Conservation (phyloP, 176 grass and related monocot species). For the Eremochloa ophiuroides region DNA sequence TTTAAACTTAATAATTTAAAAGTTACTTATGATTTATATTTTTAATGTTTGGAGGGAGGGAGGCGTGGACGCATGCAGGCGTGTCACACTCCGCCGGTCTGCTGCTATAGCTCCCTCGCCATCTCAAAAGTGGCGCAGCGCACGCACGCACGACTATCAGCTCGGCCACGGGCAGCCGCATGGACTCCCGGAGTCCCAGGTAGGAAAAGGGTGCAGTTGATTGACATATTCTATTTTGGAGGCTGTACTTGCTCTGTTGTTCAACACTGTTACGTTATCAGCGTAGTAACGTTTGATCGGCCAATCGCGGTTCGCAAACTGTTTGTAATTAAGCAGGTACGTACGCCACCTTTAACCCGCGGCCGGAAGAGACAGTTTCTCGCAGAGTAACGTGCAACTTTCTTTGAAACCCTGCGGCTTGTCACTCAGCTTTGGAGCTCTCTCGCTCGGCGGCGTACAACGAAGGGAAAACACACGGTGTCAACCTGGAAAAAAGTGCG, state of each 20-base stretch:
- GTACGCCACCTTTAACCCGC: not conserved
- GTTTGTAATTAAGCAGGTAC: not conserved
- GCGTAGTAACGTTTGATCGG: not conserved
- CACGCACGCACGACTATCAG: not conserved
- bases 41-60: no score
- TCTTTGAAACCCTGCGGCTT: not conserved
- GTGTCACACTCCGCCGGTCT: not conserved
- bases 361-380: not conserved
- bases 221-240: not conserved
- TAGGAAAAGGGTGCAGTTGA: not conserved
- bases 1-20: no score
- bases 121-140: conserved; percentile 1
- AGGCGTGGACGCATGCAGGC: not conserved
- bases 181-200: not conserved
- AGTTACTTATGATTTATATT: no score
- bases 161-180: conserved; percentile 3
- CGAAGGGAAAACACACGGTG: no score
- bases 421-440: not conserved
- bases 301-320: not conserved
- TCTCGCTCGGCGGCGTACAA: not conserved
- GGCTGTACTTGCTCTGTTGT: not conserved
- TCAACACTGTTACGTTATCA: not conserved
- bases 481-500: not conserved
- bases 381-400: not conserved
- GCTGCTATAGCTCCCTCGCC: not conserved